Evolutionary conservation across 2,329 filamentous ascomycete species (phyloP).

Genomic region (Diaporthe helianthi): DNA sequence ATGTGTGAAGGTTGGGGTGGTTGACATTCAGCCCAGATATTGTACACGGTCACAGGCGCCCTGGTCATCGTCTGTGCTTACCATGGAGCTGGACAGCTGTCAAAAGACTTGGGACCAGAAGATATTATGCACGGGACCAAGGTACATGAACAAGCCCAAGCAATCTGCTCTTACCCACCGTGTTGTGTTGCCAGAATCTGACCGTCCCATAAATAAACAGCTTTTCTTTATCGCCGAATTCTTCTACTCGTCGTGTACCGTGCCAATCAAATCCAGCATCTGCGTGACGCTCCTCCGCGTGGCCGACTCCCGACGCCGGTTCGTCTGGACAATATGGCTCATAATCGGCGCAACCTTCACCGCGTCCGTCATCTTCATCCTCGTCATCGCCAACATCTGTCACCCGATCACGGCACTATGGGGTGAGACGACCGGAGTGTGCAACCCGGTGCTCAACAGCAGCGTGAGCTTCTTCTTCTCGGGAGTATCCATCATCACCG

Average conservation of each 20-base stretch:
- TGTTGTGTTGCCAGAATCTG: neutral
- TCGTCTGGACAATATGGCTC: slow-evolving; percentile 40
- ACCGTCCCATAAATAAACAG: slow-evolving; percentile 40
- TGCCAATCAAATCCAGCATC: slow-evolving; percentile 42
- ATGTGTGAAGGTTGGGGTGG: neutral
- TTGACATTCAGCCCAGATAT: slow-evolving; percentile 35
- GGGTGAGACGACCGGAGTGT: slow-evolving; percentile 41
- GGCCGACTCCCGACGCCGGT: slow-evolving; percentile 41
- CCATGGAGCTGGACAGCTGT: slow-evolving; percentile 40
- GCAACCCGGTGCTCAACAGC: slow-evolving; percentile 41
- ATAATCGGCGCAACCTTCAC: slow-evolving; percentile 38
- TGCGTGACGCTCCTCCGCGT: slow-evolving; percentile 43
- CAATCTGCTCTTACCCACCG: neutral
- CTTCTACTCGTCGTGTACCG: slow-evolving; percentile 45
- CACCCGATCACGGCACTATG: slow-evolving; percentile 43
- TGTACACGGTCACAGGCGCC: slow-evolving; percentile 39
- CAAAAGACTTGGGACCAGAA: slow-evolving; percentile 30
- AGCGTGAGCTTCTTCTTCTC: slow-evolving; percentile 45
- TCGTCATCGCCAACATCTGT: slow-evolving; percentile 42
- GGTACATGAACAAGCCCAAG: slow-evolving; percentile 7
- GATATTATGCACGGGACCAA: slow-evolving; percentile 36
- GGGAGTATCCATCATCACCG: slow-evolving; percentile 46
- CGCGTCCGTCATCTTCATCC: slow-evolving; percentile 41
- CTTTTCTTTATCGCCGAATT: slow-evolving; percentile 48
- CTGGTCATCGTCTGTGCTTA: slow-evolving; percentile 42